These are phyloP conservation scores for Trichosporon ovoides DNA, from an alignment of 1,284 basidiomycete genomes.

Conservation along the genomic window DNA sequence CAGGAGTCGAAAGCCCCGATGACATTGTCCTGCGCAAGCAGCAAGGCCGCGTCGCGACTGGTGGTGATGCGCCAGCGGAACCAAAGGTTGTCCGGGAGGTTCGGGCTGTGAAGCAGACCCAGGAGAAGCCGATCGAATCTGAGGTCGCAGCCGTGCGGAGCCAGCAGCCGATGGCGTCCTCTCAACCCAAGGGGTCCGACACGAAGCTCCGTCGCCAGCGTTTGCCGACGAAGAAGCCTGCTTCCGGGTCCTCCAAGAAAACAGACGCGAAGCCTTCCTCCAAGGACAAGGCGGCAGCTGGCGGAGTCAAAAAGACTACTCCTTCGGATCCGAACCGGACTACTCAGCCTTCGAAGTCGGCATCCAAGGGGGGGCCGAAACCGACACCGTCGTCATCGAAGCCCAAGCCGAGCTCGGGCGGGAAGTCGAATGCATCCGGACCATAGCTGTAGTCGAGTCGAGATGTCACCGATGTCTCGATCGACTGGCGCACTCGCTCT, in stretches of 20 bases:
- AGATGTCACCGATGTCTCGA: conserved; percentile 24
- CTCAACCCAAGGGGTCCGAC: background rate
- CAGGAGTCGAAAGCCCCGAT: conserved; percentile 51
- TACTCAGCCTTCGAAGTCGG: background rate
- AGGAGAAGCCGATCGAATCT: background rate
- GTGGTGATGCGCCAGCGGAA: conserved; percentile 8
- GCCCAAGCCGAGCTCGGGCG: background rate
- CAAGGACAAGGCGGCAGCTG: background rate
- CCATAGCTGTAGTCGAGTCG: conserved; percentile 20
- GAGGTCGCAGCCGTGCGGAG: conserved; percentile 4
- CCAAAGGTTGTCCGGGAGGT: conserved; percentile 17
- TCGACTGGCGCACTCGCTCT: conserved; percentile 13
- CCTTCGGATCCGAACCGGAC: background rate
- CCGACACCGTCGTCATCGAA: background rate
- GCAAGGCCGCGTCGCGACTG: conserved; percentile 49
- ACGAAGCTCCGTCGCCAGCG: background rate
- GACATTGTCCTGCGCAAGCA: conserved; percentile 52
- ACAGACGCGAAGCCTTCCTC: background rate
- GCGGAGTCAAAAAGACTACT: background rate
- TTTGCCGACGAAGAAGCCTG: background rate
- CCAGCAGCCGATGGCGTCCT: conserved; percentile 7
- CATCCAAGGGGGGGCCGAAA: background rate
- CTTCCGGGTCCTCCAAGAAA: background rate
- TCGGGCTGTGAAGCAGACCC: conserved; percentile 1
- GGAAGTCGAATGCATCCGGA: conserved; percentile 7